Conservation (phyloP, 352 stramenopile genomes). For the Phytophthora crassamura region DNA sequence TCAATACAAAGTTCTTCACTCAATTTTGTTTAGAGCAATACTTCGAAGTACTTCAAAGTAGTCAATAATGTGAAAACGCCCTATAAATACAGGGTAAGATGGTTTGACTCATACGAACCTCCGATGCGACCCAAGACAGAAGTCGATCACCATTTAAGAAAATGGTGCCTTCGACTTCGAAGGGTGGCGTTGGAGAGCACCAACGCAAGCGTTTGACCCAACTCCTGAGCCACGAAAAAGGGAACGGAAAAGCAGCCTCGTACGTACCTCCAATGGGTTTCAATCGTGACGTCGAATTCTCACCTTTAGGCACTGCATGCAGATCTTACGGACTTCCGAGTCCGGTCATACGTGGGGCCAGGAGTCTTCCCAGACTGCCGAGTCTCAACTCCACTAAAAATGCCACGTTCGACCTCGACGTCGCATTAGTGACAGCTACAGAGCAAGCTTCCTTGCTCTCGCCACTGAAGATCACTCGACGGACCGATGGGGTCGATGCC, state of each 20-base stretch:
- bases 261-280: no score
- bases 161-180: constrained; percentile 5
- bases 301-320: background rate
- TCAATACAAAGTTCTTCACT: constrained; percentile 23
- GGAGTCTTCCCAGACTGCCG: constrained; percentile 45
- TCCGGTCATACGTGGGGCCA: constrained; percentile 24
- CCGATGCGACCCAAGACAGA: no score
- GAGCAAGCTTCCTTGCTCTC: constrained; percentile 38
- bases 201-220: constrained; percentile 32
- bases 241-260: constrained; percentile 26
- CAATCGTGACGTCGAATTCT: no score
- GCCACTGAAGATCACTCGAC: constrained; percentile 35
- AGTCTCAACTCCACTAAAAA: constrained; percentile 31
- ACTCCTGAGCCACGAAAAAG: constrained; percentile 35
- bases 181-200: constrained; percentile 4
- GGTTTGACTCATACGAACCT: no score
- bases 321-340: constrained; percentile 11
- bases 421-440: constrained; percentile 4
- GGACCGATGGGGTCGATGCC: background rate
- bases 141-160: no score
- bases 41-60: no score
- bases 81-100: background rate
- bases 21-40: background rate
- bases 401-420: constrained; percentile 15
- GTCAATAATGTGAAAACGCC: no score